Conservation (phyloP, 352 stramenopile species). For the Globisporangium viniferum region DNA sequence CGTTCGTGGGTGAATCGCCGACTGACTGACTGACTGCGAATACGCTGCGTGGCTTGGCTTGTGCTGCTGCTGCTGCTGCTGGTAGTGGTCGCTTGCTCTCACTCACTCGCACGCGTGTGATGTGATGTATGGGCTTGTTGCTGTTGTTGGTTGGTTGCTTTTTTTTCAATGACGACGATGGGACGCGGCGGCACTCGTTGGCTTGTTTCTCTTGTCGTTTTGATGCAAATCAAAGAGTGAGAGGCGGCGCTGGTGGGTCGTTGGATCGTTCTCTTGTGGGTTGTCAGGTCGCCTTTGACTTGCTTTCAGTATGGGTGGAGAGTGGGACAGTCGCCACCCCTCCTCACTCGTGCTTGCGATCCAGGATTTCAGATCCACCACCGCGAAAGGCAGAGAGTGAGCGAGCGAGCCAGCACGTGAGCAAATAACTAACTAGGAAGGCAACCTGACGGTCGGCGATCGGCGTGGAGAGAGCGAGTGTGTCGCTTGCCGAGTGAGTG, state of each 20-base stretch:
- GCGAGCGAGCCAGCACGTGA: background rate
- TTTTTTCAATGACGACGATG: conserved; percentile 4
- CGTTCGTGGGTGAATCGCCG: background rate
- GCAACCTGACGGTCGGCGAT: background rate
- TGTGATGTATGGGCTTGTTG: background rate
- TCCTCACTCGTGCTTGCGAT: background rate
- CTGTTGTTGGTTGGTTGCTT: background rate
- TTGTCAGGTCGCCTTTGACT: conserved; percentile 9
- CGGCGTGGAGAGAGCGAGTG: background rate
- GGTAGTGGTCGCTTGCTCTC: conserved; percentile 1
- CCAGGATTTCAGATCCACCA: conserved; percentile 1
- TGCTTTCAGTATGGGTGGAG: conserved; percentile 12
- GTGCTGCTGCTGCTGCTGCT: no score
- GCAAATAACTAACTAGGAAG: background rate
- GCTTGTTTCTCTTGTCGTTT: background rate
- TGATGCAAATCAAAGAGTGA: conserved; percentile 15
- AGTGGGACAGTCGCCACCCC: conserved; percentile 13
- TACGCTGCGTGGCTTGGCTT: background rate
- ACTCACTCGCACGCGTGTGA: background rate
- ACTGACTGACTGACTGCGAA: background rate
- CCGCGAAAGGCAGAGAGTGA: conserved; percentile 3
- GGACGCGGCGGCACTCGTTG: conserved; percentile 1
- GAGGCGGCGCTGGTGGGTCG: background rate
- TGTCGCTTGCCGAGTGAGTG: background rate
- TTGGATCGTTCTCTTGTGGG: conserved; percentile 11